A percentile compares a stretch with the other conserved stretches of the same genome.
Evolutionary conservation across 2,329 filamentous ascomycete species (phyloP).

Genomic region (Chaetomiaceae sp.): DNA sequence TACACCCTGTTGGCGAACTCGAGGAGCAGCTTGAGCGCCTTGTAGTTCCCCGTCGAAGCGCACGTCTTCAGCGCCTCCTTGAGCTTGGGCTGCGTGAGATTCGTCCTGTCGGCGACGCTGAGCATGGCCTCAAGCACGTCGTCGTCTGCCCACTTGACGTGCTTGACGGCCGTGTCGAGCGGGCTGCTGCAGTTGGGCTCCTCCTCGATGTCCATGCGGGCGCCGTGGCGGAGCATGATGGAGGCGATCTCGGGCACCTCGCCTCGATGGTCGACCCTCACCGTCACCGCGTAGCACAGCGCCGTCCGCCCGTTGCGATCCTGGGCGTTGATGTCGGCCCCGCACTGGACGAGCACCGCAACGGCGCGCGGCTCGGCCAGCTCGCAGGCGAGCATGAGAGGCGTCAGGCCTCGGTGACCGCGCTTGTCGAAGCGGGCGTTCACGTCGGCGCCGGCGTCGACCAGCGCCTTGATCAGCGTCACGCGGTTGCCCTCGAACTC

Average conservation of each 20-base stretch:
- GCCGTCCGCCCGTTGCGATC: constrained; percentile 20
- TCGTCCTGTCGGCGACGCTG: constrained; percentile 12
- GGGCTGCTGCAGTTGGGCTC: constrained; percentile 19
- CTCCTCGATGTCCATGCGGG: constrained; percentile 24
- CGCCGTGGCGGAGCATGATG: constrained; percentile 17
- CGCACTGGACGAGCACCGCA: constrained; percentile 16
- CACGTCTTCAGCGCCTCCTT: constrained; percentile 16
- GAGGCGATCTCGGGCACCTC: constrained; percentile 23
- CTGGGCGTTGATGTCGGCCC: constrained; percentile 24
- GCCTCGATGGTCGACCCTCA: constrained; percentile 20
- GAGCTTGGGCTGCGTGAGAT: constrained; percentile 17
- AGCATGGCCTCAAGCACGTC: constrained; percentile 23
- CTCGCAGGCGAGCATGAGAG: constrained; percentile 26
- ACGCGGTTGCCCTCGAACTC: constrained; percentile 25
- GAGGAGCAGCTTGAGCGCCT: constrained; percentile 22
- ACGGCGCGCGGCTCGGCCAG: constrained; percentile 23
- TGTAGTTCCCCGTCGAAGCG: constrained; percentile 22
- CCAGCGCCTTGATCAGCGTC: constrained; percentile 21
- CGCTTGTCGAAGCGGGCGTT: constrained; percentile 25
- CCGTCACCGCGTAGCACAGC: constrained; percentile 19
- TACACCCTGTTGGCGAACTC: constrained; percentile 17
- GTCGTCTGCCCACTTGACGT: constrained; percentile 22
- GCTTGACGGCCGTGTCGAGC: constrained; percentile 23
- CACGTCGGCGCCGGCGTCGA: constrained; percentile 21
- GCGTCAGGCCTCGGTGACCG: constrained; percentile 17